Evolutionary conservation across 1,139 yeast species (phyloP).

Genomic region (Arxiozyma heterogenica): DNA sequence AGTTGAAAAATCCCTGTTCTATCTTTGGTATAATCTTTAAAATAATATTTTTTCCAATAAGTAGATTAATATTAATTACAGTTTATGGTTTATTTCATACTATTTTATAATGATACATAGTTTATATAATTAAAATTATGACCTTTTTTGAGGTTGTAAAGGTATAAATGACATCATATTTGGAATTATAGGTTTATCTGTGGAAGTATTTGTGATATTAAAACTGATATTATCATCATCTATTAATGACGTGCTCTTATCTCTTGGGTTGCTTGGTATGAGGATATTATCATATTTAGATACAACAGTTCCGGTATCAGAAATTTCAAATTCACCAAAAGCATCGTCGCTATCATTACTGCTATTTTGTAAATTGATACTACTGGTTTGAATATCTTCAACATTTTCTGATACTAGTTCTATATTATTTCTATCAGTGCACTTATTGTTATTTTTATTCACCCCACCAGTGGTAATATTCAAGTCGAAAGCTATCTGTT

Average conservation of each 20-base stretch:
- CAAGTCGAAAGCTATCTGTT: background rate
- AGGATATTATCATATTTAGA: background rate
- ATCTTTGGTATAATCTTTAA: background rate
- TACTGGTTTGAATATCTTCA: background rate
- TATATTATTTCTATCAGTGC: no score
- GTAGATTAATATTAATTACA: no score
- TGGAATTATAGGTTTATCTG: background rate
- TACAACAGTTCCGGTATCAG: slow-evolving; percentile 5
- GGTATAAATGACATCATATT: slow-evolving; percentile 17
- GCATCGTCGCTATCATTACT: slow-evolving; percentile 9
- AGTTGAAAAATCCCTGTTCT: background rate
- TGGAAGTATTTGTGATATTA: background rate
- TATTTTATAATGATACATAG: background rate
- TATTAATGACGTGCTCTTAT: background rate
- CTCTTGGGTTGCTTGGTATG: background rate
- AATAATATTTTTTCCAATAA: no score
- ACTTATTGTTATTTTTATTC: background rate
- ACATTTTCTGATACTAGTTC: background rate
- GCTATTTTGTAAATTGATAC: background rate
- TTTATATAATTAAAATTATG: background rate
- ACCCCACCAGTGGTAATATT: background rate
- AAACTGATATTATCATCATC: background rate
- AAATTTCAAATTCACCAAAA: slow-evolving; percentile 12
- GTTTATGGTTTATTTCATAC: background rate
- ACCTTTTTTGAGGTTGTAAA: slow-evolving; percentile 21